Percentiles rank a stretch among this genome's conserved stretches.
Evolutionary conservation across 2,329 filamentous ascomycete genomes (phyloP).

Genomic region (Alternaria rosae): DNA sequence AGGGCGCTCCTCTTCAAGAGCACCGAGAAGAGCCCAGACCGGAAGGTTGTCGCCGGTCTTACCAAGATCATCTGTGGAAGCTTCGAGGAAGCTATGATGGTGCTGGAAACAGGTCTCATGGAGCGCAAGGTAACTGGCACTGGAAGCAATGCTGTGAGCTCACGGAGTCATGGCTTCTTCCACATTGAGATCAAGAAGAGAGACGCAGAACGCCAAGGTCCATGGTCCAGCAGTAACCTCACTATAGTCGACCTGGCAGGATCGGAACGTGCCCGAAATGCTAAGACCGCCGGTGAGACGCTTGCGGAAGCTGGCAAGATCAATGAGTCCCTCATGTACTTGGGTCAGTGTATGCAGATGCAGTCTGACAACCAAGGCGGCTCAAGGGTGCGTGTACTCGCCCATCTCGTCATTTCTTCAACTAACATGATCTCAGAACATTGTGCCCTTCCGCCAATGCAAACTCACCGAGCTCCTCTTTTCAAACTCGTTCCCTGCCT

Average conservation of each 20-base stretch:
- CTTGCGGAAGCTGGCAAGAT: slow-evolving; percentile 97
- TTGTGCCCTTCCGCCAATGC: slow-evolving; percentile 75
- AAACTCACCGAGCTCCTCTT: slow-evolving; percentile 62
- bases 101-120: slow-evolving; percentile 86
- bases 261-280: slow-evolving; percentile 90
- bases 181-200: slow-evolving; percentile 93
- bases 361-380: slow-evolving; percentile 80
- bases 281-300: slow-evolving; percentile 91
- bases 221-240: slow-evolving; percentile 79
- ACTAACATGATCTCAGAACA: slow-evolving; percentile 48
- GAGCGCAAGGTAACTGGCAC: slow-evolving; percentile 90
- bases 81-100: slow-evolving; percentile 83
- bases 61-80: slow-evolving; percentile 87
- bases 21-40: slow-evolving; percentile 84
- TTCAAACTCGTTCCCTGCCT: slow-evolving; percentile 58
- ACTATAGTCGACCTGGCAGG: slow-evolving; percentile 93
- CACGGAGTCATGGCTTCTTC: slow-evolving; percentile 94
- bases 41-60: slow-evolving; percentile 93
- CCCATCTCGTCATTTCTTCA: background rate
- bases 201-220: slow-evolving; percentile 60
- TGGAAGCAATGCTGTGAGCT: slow-evolving; percentile 90
- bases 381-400: slow-evolving; percentile 67
- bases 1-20: slow-evolving; percentile 88
- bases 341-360: slow-evolving; percentile 96
- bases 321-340: slow-evolving; percentile 97